Base-by-base conservation (phyloP, 495 filamentous ascomycete genomes). In the Aspergillus wentii region DNA sequence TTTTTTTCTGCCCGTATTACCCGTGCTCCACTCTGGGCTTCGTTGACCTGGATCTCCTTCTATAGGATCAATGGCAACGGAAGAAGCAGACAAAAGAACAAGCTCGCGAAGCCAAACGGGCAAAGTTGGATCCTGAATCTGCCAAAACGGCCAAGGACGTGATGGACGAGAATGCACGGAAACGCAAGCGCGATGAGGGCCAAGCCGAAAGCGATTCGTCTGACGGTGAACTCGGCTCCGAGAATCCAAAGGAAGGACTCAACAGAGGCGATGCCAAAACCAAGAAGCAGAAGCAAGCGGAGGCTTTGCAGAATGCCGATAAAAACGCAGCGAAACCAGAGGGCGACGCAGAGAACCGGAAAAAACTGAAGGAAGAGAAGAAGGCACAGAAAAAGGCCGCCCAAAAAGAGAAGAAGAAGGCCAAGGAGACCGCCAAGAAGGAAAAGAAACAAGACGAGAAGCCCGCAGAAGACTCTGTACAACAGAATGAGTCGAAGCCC, bases 31-130 rank as follows among this genome's bases (percentile, higher is more conserved):
- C 35, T 13, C 35, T 34, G 27, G 28, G 41, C 38, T 30, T 35
- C 26, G 43, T 30, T 56, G 51, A 71, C 73, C 63, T 47, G 49
- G 40, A 57, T n/a, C n/a, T n/a, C n/a, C n/a, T n/a, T n/a, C n/a
- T n/a, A n/a, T 59, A 89, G 82, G 76, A 86, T 41, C 86, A 91
- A 78, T 90, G 86, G 86, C 74, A 80, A 62, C 80, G 78, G 57
- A 88, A 87, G 60, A 92, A 91, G 60, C 86, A 90, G 62, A 86
- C 84, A 32, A 92, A 91, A 61, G 83, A 85, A 51, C 74, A 91
- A 59, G 82, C 82, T 38, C 80, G 78, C 32, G 78, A 79, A 32
- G 86, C 86, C 6, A 83, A 83, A 60, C 66, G 73, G 59, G 88
- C 86, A 26, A 95, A 94, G 62, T 75, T 95, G 10, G 84, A 94